Conservation (phyloP, 345 rosid genomes). For the Eucalyptus caleyi region DNA sequence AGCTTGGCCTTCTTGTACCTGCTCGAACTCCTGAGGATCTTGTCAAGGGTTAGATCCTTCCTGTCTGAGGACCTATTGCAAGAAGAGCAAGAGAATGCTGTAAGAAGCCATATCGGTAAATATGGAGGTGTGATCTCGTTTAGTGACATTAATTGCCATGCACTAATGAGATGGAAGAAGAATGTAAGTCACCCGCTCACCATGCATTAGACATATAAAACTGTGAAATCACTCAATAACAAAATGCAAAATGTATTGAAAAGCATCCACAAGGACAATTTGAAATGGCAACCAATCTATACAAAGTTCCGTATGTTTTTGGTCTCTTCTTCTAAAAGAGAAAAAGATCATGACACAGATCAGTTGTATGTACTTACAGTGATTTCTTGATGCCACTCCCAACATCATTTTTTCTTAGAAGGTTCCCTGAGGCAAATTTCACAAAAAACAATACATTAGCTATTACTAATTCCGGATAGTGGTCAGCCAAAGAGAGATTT, state of each 20-base stretch:
- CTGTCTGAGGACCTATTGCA: constrained; percentile 11
- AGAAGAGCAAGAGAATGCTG: neutral
- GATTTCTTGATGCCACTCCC: neutral
- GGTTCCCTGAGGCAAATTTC: neutral
- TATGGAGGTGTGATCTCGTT: neutral
- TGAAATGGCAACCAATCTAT: neutral
- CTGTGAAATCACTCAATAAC: neutral
- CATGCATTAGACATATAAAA: neutral
- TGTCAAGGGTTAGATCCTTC: constrained; percentile 15
- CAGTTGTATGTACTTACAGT: neutral
- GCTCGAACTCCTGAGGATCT: constrained; percentile 38
- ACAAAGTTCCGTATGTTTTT: neutral
- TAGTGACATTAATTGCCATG: neutral
- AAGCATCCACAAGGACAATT: neutral
- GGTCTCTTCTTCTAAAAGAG: neutral
- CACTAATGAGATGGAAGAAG: neutral
- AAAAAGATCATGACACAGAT: neutral
- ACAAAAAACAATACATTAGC: neutral
- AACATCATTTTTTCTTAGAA: neutral
- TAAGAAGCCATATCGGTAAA: neutral
- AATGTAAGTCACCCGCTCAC: neutral
- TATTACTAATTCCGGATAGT: neutral
- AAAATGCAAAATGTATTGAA: neutral
- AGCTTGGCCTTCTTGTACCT: constrained; percentile 43
- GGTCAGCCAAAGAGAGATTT: neutral